Conservation (phyloP, 2,329 filamentous ascomycete species). For the Zopfia rhizophila region DNA sequence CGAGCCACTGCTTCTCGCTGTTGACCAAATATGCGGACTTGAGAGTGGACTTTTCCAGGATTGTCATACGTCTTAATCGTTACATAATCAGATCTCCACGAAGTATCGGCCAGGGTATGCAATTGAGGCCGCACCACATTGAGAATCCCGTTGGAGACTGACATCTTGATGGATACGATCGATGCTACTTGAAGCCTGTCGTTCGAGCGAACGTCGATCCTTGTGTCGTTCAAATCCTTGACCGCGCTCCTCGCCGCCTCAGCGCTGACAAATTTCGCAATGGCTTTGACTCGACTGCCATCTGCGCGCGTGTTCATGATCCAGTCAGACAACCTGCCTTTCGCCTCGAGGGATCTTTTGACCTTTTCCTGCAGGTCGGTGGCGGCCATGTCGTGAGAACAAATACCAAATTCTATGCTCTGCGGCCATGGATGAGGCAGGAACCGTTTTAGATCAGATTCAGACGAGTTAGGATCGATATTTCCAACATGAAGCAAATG, state of each 20-base stretch:
- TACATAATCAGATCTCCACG: constrained; percentile 9
- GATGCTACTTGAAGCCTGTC: constrained; percentile 17
- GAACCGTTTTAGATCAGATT: constrained; percentile 2
- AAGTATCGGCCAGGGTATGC: constrained; percentile 9
- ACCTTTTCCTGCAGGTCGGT: constrained; percentile 12
- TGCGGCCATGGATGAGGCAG: constrained; percentile 9
- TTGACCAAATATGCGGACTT: constrained; percentile 19
- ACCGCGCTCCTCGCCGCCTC: constrained; percentile 22
- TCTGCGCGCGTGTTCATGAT: constrained; percentile 1
- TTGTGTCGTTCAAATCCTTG: constrained; percentile 15
- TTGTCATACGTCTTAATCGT: constrained; percentile 17
- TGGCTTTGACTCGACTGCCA: constrained; percentile 10
- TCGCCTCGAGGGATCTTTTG: constrained; percentile 5
- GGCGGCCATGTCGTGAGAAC: constrained; percentile 6
- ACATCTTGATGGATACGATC: constrained; percentile 22
- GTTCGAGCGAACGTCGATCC: constrained; percentile 9
- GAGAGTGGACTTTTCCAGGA: constrained; percentile 12
- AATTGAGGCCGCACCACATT: constrained; percentile 15
- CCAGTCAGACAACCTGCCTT: constrained; percentile 18
- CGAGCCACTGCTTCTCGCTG: constrained; percentile 15
- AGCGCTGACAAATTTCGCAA: constrained; percentile 20
- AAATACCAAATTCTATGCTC: constrained; percentile 5
- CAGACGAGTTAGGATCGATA: constrained; percentile 8
- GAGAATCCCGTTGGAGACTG: constrained; percentile 14
- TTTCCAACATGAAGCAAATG: constrained; percentile 14